These are phyloP conservation scores for Vinca minor DNA, from an alignment of 257 asterid genomes.

Conservation along the genomic window DNA sequence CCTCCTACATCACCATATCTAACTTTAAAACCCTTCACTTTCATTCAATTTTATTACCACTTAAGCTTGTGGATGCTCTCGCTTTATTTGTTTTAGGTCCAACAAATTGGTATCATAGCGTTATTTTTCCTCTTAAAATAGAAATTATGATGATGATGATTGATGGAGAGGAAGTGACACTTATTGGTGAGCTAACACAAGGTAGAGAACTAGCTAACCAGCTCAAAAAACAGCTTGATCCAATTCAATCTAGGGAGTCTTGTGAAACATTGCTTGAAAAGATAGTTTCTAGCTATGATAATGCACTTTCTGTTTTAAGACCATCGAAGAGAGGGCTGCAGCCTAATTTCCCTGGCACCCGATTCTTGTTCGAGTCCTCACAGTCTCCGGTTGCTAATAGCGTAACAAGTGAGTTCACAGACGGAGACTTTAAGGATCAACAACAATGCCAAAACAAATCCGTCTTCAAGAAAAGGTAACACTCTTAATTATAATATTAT, in stretches of 20 bases:
- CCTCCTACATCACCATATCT: conserved; percentile 1
- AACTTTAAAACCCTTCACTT: conserved; percentile 2
- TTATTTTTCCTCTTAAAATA: too few relatives aligned
- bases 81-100: too few relatives aligned
- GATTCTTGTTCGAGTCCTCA: conserved; percentile 14
- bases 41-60: too few relatives aligned
- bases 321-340: conserved; percentile 20
- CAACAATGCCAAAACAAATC: conserved; percentile 10
- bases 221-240: conserved; percentile 41
- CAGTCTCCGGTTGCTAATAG: conserved; percentile 16
- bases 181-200: conserved; percentile 41
- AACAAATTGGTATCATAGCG: too few relatives aligned
- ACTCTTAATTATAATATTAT: not conserved
- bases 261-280: conserved; percentile 40
- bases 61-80: too few relatives aligned
- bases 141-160: conserved; percentile 29
- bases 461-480: conserved; percentile 43
- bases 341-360: conserved; percentile 15
- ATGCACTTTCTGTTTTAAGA: conserved; percentile 45
- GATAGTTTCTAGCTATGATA: conserved; percentile 52
- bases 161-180: conserved; percentile 21
- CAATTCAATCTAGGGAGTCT: conserved; percentile 17
- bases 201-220: conserved; percentile 66
- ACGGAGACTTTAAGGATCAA: conserved; percentile 20
- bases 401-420: conserved; percentile 38